Conservation (phyloP, 2,329 filamentous ascomycete genomes). For the Beauveria caledonica region DNA sequence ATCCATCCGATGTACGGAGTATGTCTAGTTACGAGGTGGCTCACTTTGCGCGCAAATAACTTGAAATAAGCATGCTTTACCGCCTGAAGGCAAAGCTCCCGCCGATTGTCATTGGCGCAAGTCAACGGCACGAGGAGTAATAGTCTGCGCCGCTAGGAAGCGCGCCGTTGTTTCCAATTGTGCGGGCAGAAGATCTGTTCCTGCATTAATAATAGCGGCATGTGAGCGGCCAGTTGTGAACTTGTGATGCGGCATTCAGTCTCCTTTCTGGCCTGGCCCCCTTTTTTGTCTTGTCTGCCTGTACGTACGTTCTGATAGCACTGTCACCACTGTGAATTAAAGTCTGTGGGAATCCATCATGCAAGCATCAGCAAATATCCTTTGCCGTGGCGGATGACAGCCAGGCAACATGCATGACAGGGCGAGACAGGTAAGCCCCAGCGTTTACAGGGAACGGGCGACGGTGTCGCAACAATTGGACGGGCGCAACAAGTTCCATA, state of each 20-base stretch:
- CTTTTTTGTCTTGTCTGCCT: not conserved
- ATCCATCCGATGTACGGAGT: no score
- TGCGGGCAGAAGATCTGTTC: conserved; percentile 12
- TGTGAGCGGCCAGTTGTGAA: not conserved
- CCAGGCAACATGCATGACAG: not conserved
- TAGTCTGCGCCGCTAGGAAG: conserved; percentile 3
- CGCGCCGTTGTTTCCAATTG: conserved; percentile 8
- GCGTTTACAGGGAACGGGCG: not conserved
- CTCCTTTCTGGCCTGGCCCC: not conserved
- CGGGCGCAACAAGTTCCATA: not conserved
- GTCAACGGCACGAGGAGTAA: not conserved
- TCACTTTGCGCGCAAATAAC: no score
- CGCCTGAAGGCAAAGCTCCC: not conserved
- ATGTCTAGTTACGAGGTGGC: no score
- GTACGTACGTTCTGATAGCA: no score
- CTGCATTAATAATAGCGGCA: conserved; percentile 16
- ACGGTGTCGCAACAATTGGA: not conserved
- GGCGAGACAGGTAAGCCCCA: not conserved
- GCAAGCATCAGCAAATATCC: no score
- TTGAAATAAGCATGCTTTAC: not conserved
- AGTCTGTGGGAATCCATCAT: no score
- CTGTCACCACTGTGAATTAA: no score
- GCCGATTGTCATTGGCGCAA: not conserved
- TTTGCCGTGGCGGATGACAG: not conserved
- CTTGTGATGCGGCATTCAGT: not conserved